Conservation (phyloP, 805 yeast genomes). For the Zygotorulaspora chibaensis region DNA sequence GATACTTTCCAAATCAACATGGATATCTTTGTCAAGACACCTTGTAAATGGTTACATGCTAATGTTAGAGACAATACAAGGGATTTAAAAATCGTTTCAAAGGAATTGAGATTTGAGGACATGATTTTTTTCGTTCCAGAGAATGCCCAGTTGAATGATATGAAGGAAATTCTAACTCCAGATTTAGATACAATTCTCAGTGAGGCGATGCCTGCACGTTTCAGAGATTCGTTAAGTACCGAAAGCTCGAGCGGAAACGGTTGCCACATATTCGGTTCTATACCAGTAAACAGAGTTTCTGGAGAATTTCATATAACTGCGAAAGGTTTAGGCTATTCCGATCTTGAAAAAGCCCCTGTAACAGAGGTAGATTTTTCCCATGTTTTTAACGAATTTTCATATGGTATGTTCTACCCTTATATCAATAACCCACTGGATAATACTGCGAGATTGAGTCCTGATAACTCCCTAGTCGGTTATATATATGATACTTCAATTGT, state of each 20-base stretch:
- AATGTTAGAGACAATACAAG: conserved; percentile 72
- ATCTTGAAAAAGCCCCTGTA: conserved; percentile 39
- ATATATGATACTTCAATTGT: conserved; percentile 74
- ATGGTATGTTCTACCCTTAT: conserved; percentile 85
- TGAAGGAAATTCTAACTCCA: conserved; percentile 49
- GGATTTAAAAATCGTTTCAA: conserved; percentile 75
- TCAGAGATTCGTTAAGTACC: conserved; percentile 40
- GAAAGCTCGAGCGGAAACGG: conserved; percentile 41
- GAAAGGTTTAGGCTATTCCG: conserved; percentile 61
- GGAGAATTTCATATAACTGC: conserved; percentile 87
- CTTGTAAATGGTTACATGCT: conserved; percentile 71
- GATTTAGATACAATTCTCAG: conserved; percentile 63
- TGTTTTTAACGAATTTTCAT: conserved; percentile 79
- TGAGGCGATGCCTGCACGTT: conserved; percentile 64
- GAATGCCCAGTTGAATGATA: conserved; percentile 43
- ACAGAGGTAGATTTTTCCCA: conserved; percentile 75
- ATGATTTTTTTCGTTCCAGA: conserved; percentile 52
- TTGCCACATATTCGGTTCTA: conserved; percentile 79
- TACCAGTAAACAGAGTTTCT: conserved; percentile 78
- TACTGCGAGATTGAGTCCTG: conserved; percentile 53
- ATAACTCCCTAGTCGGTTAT: conserved; percentile 46
- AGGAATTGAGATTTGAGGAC: conserved; percentile 68
- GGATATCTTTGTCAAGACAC: conserved; percentile 78
- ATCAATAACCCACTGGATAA: conserved; percentile 84
- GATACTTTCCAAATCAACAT: conserved; percentile 64